Evolutionary conservation across 108 stramenopile genomes (phyloP).

Genomic region (Nitzschia palea): DNA sequence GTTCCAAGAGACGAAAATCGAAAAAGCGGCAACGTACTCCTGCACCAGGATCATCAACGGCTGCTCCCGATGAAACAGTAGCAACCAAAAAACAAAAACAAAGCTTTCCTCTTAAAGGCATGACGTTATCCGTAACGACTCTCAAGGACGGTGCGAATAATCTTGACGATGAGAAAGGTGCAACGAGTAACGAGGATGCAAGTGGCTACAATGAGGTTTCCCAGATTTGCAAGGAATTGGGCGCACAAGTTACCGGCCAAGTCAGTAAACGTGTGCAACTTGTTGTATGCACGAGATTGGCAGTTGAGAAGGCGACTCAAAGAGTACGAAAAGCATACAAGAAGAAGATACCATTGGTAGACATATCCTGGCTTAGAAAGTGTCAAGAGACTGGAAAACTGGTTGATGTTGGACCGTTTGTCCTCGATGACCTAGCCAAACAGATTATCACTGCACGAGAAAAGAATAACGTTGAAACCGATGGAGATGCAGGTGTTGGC

Average conservation of each 20-base stretch:
- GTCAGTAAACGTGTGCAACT: conserved; percentile 62
- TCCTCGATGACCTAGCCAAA: conserved; percentile 16
- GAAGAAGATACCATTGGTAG: conserved; percentile 58
- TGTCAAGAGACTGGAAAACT: conserved; percentile 19
- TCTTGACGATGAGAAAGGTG: conserved; percentile 3
- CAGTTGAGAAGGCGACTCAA: conserved; percentile 58
- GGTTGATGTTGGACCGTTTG: conserved; percentile 9
- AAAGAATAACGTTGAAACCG: neutral
- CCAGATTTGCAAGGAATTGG: conserved; percentile 34
- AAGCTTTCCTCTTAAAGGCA: conserved; percentile 39
- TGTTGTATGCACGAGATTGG: conserved; percentile 50
- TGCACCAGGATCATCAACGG: too few relatives aligned
- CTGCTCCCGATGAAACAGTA: neutral
- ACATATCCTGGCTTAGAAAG: conserved; percentile 54
- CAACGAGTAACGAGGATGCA: neutral
- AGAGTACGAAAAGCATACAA: conserved; percentile 79
- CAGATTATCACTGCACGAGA: conserved; percentile 14
- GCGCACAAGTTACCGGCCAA: conserved; percentile 62
- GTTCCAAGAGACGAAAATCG: too few relatives aligned
- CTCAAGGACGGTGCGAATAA: conserved; percentile 25
- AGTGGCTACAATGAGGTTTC: conserved; percentile 31
- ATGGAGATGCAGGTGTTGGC: neutral
- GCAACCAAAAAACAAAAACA: conserved; percentile 20
- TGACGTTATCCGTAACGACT: conserved; percentile 59
- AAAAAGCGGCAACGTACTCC: too few relatives aligned